Conservation (phyloP, 352 stramenopile genomes). For the Achlya hypogyna region DNA sequence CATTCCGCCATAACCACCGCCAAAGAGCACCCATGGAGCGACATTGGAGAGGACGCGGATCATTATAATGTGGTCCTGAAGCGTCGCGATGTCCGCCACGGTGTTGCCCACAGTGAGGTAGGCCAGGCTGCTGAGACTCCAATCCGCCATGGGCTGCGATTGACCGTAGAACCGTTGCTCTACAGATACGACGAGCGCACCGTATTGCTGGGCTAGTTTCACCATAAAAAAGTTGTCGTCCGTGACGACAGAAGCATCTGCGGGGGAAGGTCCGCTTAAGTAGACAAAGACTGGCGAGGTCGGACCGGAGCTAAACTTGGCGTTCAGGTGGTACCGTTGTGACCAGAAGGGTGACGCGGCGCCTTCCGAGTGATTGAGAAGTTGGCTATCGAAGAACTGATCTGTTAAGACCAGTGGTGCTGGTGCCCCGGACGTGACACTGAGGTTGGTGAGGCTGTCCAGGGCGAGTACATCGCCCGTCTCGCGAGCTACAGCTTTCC, state of each 20-base stretch:
- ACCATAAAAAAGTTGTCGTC: conserved; percentile 80
- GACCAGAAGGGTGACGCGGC: no score
- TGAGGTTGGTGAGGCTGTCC: no score
- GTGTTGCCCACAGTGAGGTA: conserved; percentile 75
- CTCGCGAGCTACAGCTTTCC: no score
- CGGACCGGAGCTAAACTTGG: conserved; percentile 59
- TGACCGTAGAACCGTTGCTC: conserved; percentile 85
- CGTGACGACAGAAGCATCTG: conserved; percentile 71
- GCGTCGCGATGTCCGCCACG: conserved; percentile 70
- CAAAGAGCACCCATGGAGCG: conserved; percentile 4
- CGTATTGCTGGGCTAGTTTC: conserved; percentile 61
- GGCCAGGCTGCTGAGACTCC: conserved; percentile 57
- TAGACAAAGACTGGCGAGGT: conserved; percentile 84
- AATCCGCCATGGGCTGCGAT: conserved; percentile 58
- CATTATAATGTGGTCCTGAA: conserved; percentile 45
- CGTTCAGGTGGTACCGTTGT: conserved; percentile 85
- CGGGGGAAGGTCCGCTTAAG: conserved; percentile 57
- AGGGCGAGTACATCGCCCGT: no score
- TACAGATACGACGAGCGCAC: conserved; percentile 74
- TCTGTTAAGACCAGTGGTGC: no score
- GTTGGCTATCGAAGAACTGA: no score
- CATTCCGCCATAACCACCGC: not conserved
- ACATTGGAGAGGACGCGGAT: not conserved
- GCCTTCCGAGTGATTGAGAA: no score
- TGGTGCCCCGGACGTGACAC: no score